A percentile compares a stretch with the other conserved stretches of the same genome.
Evolutionary conservation across 106 monocot species (phyloP).

Genomic region (Dendrobium huoshanense): DNA sequence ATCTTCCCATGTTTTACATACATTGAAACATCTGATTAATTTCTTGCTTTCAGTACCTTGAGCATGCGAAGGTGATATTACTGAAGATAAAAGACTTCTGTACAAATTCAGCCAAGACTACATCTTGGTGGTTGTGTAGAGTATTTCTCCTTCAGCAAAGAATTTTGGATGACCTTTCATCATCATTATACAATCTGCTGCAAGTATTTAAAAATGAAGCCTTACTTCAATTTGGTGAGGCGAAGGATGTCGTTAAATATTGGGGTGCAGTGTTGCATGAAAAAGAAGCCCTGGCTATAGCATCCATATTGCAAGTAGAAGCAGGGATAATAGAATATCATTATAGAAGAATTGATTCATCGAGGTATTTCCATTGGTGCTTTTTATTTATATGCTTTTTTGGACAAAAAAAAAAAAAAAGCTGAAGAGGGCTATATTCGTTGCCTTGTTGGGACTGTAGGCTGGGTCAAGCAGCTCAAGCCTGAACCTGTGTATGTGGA

Average conservation of each 20-base stretch:
- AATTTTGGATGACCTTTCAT: slow-evolving; percentile 74
- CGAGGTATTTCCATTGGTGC: slow-evolving; percentile 34
- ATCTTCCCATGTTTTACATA: not conserved
- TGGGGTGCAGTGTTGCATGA: slow-evolving; percentile 51
- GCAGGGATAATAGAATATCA: slow-evolving; percentile 66
- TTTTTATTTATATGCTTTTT: not conserved
- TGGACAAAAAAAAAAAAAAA: not conserved
- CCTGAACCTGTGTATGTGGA: no score
- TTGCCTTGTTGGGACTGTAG: no score
- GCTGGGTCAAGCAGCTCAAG: no score
- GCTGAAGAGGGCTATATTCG: not conserved
- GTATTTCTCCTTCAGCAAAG: slow-evolving; percentile 68
- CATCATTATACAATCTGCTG: slow-evolving; percentile 63
- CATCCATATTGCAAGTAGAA: slow-evolving; percentile 60
- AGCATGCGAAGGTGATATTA: slow-evolving; percentile 59
- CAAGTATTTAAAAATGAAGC: slow-evolving; percentile 42
- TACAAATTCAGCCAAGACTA: slow-evolving; percentile 25
- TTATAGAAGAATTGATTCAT: slow-evolving; percentile 70
- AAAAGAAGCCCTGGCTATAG: slow-evolving; percentile 63
- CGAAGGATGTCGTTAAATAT: slow-evolving; percentile 47
- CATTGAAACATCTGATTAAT: not conserved
- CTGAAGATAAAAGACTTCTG: slow-evolving; percentile 39
- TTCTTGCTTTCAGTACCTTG: slow-evolving; percentile 54
- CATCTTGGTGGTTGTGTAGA: slow-evolving; percentile 92
- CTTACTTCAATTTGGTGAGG: slow-evolving; percentile 57